Evolutionary conservation across 2,329 filamentous ascomycete species (phyloP), one percentile per base, ranked within the genome.

Genomic region (Talaromyces sp.): DNA sequence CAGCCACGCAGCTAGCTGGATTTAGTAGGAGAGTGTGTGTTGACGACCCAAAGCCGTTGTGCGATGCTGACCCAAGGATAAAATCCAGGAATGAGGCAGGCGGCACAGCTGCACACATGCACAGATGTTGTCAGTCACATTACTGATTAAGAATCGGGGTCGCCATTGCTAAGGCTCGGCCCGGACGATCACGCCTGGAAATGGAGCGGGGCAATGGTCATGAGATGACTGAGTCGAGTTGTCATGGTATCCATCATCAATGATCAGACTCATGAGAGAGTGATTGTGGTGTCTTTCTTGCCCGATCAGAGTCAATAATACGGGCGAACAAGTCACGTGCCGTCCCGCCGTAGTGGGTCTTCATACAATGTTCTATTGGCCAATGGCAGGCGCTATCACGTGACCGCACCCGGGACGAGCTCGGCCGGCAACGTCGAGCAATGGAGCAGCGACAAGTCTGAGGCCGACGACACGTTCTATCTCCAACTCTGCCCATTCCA

Each of bases 401-500:
- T 60, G 59, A 60, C 19, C 35, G 9, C 46, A 32, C 54, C 35
- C 27, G 10, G 29, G 52, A 31, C 17, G 11, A 56, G 19, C 58
- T 38, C 32, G 46, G 24, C 54, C 24, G 54, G 32, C 55, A 56
- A 60, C 58, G 43, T 56, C 54, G 21, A 50, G 31, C 54, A 26
- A 26, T 10, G 19, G 19, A 24, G n/a, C 43, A 46, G 43, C 43
- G 21, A 46, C 43, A 46, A 55, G 29, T 55, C 29, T 26, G 29
- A 35, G 48, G 27, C 29, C 38, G 53, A 35, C 31, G 31, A 64
- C 11, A 32, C 53, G 53, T 27, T 24, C 55, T 56, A 62, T 64
- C 65, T 65, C 61, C 65, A 67, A 17, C 53, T 19, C 53, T 35
- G 53, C 67, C 68, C 21, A 57, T 46, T 46, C 21, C 43, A 46